These are phyloP conservation scores for Amanita inopinata DNA, from an alignment of 768 basidiomycete genomes.

Conservation along the genomic window DNA sequence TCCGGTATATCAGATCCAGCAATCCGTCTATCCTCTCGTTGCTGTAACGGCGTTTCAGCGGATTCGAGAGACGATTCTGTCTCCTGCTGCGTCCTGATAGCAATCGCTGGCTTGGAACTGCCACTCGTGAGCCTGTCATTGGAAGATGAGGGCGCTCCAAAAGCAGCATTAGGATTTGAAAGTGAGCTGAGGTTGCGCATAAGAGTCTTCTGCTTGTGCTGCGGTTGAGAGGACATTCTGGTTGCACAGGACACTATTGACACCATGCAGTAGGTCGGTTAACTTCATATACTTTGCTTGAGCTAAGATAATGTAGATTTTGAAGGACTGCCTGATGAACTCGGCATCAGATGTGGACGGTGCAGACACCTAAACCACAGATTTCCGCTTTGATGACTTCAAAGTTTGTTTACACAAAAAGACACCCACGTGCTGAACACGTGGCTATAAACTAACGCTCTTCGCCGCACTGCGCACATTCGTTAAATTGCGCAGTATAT, in stretches of 20 bases:
- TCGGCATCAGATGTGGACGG: neutral
- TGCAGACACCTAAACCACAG: neutral
- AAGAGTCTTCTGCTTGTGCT: slow-evolving; percentile 5
- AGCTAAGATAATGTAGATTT: neutral
- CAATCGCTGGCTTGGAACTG: neutral
- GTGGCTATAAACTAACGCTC: too few relatives aligned
- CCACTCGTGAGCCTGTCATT: neutral
- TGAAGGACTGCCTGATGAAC: too few relatives aligned
- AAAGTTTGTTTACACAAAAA: too few relatives aligned
- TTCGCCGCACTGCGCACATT: too few relatives aligned
- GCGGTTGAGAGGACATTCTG: slow-evolving; percentile 4
- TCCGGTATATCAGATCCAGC: slow-evolving; percentile 4
- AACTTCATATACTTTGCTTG: slow-evolving; percentile 2
- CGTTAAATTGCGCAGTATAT: too few relatives aligned
- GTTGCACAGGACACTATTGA: too few relatives aligned
- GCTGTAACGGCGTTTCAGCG: neutral
- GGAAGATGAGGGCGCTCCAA: too few relatives aligned
- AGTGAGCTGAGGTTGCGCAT: slow-evolving; percentile 1
- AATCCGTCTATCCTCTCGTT: neutral
- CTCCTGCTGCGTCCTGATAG: neutral
- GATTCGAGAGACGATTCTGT: too few relatives aligned
- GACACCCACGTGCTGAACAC: too few relatives aligned
- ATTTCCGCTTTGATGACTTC: neutral
- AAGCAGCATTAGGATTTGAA: too few relatives aligned
- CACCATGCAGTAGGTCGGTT: neutral